Evolutionary conservation across 164 flowering plant genomes (phyloP), one percentile per base, ranked within the genome.

Genomic region (Hamamelis virginiana): DNA sequence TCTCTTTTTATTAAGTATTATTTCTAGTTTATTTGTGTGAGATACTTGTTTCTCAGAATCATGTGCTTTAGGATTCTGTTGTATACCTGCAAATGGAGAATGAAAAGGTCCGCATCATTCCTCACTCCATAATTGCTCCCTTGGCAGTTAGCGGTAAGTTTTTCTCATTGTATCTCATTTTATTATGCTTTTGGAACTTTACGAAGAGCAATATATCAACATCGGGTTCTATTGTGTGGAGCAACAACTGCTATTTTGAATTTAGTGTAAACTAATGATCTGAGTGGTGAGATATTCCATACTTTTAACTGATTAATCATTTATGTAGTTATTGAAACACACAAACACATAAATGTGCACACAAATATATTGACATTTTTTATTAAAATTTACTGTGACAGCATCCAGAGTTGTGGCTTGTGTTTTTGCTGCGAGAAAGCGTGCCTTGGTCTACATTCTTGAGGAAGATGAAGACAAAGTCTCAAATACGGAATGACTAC

Each of bases 391-490:
- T 6, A 18, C 4, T 61, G n/a, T n/a, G 27, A 65, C 92, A 92
- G 98, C 95, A 76, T 87, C 97, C 5, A 80, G 98, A 85, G 98
- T 97, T 9, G 88, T 91, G 21, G 97, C 97, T 53, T 92, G 97
- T 80, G 88, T 92, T 69, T 95, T 92, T 79, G 97, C 92, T 67
- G 82, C 87, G 23, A 84, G 87, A 80, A 92, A 84, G 78, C 94
- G 97, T 13, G 97, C 96, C 26, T 69, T 95, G 75, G 99, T 92
- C 9, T 95, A 92, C 80, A 92, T 95, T 47, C 65, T 95, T 46
- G 98, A 92, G 26, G 98, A 95, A 84, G 92, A 95, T 62, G 99
- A 92, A 81, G 98, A 91, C 64, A 96, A 91, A 64, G 77, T 72
- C 68, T 81, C 88, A 4, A 95, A 87, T 64, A 73, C 74, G 27